phyloP scores from a whole-genome alignment of 129 eudicot species.

The Flaveria brownii region DNA sequence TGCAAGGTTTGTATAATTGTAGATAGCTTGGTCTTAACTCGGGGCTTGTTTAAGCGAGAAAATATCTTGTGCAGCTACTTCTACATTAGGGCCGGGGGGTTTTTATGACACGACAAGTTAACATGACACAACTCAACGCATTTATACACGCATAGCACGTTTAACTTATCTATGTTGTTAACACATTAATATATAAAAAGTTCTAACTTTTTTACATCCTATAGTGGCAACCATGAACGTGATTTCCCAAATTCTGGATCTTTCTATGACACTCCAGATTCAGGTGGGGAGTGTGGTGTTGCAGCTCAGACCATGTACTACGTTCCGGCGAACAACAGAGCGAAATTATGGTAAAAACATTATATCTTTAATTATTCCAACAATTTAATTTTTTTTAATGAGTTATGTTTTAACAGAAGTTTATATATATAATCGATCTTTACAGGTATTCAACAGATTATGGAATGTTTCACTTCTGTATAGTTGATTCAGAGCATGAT shows the following conservation, averaged over 20 bases:
- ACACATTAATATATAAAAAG: too few species aligned
- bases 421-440: too few species aligned
- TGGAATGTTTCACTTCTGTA: constrained; percentile 26
- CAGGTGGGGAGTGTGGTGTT: constrained; percentile 77
- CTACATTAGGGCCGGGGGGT: too few species aligned
- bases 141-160: too few species aligned
- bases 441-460: constrained; percentile 28
- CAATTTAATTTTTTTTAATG: not conserved
- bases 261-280: constrained; percentile 49
- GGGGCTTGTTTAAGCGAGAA: too few species aligned
- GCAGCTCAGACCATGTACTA: constrained; percentile 43
- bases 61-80: too few species aligned
- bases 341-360: constrained; percentile 59
- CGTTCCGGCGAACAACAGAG: constrained; percentile 72
- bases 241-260: constrained; percentile 64
- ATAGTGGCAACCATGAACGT: constrained; percentile 73
- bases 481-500: constrained; percentile 23
- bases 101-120: too few species aligned
- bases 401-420: not conserved
- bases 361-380: not conserved
- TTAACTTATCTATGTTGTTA: too few species aligned
- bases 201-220: not conserved
- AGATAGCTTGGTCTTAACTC: too few species aligned
- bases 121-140: too few species aligned
- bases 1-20: constrained; percentile 34